Base-by-base conservation (phyloP, 2,329 filamentous ascomycete genomes). In the Ramichloridium luteum region DNA sequence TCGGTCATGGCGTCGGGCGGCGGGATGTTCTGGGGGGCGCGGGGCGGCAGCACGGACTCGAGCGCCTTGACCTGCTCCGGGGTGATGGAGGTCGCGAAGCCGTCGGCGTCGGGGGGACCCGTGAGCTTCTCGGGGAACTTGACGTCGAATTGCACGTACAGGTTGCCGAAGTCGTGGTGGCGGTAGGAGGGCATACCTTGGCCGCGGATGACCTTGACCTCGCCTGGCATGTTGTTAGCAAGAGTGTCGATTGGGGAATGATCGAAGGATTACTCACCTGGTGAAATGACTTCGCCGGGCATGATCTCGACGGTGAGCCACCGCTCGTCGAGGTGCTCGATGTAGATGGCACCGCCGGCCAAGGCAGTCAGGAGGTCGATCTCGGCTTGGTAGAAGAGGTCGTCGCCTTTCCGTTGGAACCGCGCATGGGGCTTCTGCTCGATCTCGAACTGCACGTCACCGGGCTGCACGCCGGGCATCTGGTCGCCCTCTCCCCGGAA, bases 401-500 rank as follows among this genome's bases (percentile, higher is more conserved):
- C 88, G 55, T 98, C 90, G 16, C 92, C 86, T 60, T 90, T 93
- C 49, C 90, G 81, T 55, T 88, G 85, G 70, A 98, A 98, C 42
- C 90, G 79, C 16, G 79, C 44, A 60, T 98, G 90, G n/a, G 86
- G 86, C 73, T 98, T 98, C 70, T 96, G 85, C 62, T 96, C 88
- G 44, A 98, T 96, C 65, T 96, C 86, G 56, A 98, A 98, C 40
- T 94, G 80, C 36, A 98, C 90, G 55, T 98, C 92, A 45, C 92
- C 90, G 11, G 90, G 81, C 56, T 93, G 74, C 32, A 93, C 81
- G 44, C 86, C 88, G 13, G 90, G 90, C 36, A 86, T 77, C 58
- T 96, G 90, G 57, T 98, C 90, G 61, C 90, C 90, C 59, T 98
- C 90, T 36, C 90, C 90, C 35, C 80, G 77, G 70, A 96, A 98